Conservation (phyloP, 2,329 filamentous ascomycete genomes). For the Aspergillaceae sp. region DNA sequence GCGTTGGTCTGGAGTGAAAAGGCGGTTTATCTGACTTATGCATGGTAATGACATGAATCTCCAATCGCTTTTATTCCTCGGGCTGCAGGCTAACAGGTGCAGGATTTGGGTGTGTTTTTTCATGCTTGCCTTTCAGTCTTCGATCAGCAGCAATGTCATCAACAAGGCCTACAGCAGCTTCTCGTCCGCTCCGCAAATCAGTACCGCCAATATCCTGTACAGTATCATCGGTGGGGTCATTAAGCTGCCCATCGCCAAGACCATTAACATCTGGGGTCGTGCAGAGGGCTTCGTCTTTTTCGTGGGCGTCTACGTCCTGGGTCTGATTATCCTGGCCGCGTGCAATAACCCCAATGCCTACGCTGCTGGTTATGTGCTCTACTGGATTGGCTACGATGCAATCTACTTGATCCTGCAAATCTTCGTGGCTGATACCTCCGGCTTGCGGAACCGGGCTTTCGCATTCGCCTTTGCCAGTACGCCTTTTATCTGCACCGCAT, state of each 20-base stretch:
- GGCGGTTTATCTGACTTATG: constrained; percentile 24
- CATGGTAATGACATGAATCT: constrained; percentile 17
- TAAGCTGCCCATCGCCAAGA: constrained; percentile 55
- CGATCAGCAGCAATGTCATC: constrained; percentile 35
- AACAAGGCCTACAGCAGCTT: constrained; percentile 47
- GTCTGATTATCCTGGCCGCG: constrained; percentile 53
- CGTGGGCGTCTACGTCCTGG: constrained; percentile 38
- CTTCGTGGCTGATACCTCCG: constrained; percentile 56
- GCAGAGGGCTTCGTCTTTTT: constrained; percentile 49
- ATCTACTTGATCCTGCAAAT: constrained; percentile 50
- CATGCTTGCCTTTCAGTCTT: constrained; percentile 37
- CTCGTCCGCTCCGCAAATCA: constrained; percentile 41
- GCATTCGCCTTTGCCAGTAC: constrained; percentile 52
- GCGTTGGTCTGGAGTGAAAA: constrained; percentile 34
- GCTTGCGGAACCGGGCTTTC: constrained; percentile 52
- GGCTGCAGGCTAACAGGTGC: not conserved
- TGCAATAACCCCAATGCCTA: constrained; percentile 55
- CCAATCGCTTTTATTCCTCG: not conserved
- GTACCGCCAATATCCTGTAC: constrained; percentile 46
- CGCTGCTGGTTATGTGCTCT: constrained; percentile 55
- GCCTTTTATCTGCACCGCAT: constrained; percentile 55
- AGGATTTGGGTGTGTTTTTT: constrained; percentile 42
- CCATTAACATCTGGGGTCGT: constrained; percentile 56
- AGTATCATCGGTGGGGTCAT: constrained; percentile 49
- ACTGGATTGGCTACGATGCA: constrained; percentile 50